Percentiles rank a stretch among this genome's conserved stretches.
phyloP scores from a whole-genome alignment of 2,329 filamentous ascomycete genomes.

The Fusarium mexicanum region DNA sequence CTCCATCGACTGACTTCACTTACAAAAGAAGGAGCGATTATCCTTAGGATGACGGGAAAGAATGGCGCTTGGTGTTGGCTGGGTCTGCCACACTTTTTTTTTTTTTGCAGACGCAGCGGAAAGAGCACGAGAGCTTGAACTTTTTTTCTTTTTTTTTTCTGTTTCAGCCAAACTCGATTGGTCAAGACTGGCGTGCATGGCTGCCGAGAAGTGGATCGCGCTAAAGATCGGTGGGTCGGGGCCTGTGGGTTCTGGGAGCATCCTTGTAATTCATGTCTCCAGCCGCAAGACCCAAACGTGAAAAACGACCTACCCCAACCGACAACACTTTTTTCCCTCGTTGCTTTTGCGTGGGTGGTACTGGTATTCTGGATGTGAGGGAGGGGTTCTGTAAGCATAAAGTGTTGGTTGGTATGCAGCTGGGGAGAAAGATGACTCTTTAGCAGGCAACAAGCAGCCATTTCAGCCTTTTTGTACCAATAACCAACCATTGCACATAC shows the following conservation, averaged over 20 bases:
- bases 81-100: slow-evolving; percentile 16
- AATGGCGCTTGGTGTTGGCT: slow-evolving; percentile 9
- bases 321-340: slow-evolving; percentile 1
- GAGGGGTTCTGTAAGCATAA: slow-evolving; percentile 7
- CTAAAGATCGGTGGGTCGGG: slow-evolving; percentile 46
- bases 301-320: slow-evolving; percentile 9
- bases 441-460: slow-evolving; percentile 15
- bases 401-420: slow-evolving; percentile 9
- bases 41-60: slow-evolving; percentile 18
- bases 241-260: slow-evolving; percentile 25
- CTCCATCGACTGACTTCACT: slow-evolving; percentile 26
- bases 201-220: slow-evolving; percentile 47
- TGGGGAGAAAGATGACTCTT: slow-evolving; percentile 11
- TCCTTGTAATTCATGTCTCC: slow-evolving; percentile 28
- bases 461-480: neutral
- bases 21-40: slow-evolving; percentile 26
- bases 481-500: neutral
- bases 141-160: slow-evolving; percentile 46
- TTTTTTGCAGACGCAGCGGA: slow-evolving; percentile 12
- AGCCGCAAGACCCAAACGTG: slow-evolving; percentile 29
- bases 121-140: slow-evolving; percentile 51
- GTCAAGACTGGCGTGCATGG: slow-evolving; percentile 47
- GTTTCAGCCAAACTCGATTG: slow-evolving; percentile 47
- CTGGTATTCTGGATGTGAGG: neutral
- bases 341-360: neutral